Base-by-base conservation (phyloP, 306 rosid genomes). In the Boehmeria nivea region DNA sequence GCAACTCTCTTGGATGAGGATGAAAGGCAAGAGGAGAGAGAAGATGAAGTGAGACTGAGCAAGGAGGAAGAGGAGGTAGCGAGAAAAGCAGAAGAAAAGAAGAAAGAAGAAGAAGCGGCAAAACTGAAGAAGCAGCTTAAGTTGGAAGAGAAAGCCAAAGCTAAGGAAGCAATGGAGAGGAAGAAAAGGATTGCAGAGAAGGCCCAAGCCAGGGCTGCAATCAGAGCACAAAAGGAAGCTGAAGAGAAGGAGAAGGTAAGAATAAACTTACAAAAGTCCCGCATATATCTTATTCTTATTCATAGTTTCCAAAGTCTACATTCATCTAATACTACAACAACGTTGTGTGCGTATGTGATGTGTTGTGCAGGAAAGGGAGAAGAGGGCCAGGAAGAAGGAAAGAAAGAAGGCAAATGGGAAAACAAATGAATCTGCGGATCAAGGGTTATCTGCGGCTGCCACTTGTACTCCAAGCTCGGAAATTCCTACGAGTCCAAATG, bases 201-300 rank as follows among this genome's bases (percentile, higher is more conserved):
- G 65, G 86, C 88, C 71, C 80, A 78, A 58, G 83, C 79, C 56
- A 78, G 86, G 72, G 94, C 94, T 37, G 76, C 66, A 51, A 76
- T 74, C 28, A 85, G 69, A 72, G 91, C 88, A 37, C 86, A 80
- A 69, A 88, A 72, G 69, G 96, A 88, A 71, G 94, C 94, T 44
- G 91, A 88, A 57, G 79, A 74, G 70, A 85, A 76, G 76, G 91
- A 88, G 75, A 85, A 88, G 86, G 94, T 85, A 76, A 64, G 38
- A 31, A 31, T 4, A n/a, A n/a, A n/a, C n/a, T n/a, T 1, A 31
- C 36, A 4, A 31, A 31, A 31, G 1, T 31, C 9, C 36, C 36
- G 9, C 9, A 31, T 31, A 28, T 28, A 28, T 28, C n/a, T 28
- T 28, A 28, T 28, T 3, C 8, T 3, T 28, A n/a, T n/a, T n/a